These are phyloP conservation scores for Exserohilum rostratum DNA, from an alignment of 2,329 filamentous ascomycete genomes.

Conservation along the genomic window DNA sequence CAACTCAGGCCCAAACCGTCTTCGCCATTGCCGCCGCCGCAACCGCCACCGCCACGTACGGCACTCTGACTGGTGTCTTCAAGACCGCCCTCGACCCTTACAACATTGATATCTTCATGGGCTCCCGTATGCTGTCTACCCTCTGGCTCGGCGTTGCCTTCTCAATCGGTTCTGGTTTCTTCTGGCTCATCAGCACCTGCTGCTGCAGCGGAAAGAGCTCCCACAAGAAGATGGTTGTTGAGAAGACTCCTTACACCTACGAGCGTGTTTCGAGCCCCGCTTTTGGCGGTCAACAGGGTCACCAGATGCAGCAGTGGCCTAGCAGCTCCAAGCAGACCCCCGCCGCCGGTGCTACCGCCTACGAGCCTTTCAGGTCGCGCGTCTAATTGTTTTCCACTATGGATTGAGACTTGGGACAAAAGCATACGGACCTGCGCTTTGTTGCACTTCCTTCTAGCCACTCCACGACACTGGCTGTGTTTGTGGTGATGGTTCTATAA, in stretches of 20 bases:
- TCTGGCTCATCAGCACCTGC: constrained; percentile 92
- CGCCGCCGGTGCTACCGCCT: constrained; percentile 41
- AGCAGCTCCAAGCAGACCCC: constrained; percentile 27
- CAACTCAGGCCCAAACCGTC: constrained; percentile 55
- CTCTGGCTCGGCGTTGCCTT: constrained; percentile 84
- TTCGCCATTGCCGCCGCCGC: constrained; percentile 70
- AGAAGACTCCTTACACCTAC: constrained; percentile 68
- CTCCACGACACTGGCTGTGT: neutral
- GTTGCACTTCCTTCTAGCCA: too few relatives aligned
- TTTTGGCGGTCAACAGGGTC: constrained; percentile 42
- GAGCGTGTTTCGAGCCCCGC: constrained; percentile 59
- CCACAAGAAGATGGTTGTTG: constrained; percentile 55
- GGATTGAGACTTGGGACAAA: neutral
- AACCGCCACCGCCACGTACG: constrained; percentile 76
- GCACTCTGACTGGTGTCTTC: constrained; percentile 71
- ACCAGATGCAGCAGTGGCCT: constrained; percentile 25
- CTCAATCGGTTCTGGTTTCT: constrained; percentile 74
- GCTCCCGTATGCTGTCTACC: constrained; percentile 70
- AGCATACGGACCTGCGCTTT: neutral
- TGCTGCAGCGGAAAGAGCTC: constrained; percentile 77
- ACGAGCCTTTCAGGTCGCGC: constrained; percentile 51
- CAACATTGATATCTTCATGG: constrained; percentile 70
- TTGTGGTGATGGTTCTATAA: constrained; percentile 3
- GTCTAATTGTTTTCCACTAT: constrained; percentile 22
- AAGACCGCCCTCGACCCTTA: constrained; percentile 72